These are phyloP conservation scores for Solidago caesia DNA, from an alignment of 129 eudicot species.

Conservation along the genomic window DNA sequence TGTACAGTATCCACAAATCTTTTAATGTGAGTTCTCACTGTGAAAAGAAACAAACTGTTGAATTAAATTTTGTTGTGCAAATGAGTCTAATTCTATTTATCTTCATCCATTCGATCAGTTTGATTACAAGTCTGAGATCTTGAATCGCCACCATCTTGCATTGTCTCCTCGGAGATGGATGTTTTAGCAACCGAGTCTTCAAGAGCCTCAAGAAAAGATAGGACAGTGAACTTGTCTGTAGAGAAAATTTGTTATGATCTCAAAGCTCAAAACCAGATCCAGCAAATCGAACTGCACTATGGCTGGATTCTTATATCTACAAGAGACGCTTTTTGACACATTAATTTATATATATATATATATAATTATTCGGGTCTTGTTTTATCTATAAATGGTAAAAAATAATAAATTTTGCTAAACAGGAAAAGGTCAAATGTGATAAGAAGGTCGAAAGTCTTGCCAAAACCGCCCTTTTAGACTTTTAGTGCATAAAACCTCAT, in stretches of 20 bases:
- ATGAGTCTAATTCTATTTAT: constrained; percentile 32
- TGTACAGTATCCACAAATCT: constrained; percentile 33
- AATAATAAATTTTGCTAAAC: too few species aligned
- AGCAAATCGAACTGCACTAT: background rate
- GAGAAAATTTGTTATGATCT: background rate
- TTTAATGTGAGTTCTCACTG: constrained; percentile 11
- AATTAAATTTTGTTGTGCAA: background rate
- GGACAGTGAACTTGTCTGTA: constrained; percentile 88
- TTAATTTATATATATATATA: background rate
- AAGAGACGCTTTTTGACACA: background rate
- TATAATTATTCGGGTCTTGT: background rate
- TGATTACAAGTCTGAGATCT: constrained; percentile 37
- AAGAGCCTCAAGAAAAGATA: constrained; percentile 96
- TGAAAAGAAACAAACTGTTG: constrained; percentile 17
- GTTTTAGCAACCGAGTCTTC: constrained; percentile 75
- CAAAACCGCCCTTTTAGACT: too few species aligned
- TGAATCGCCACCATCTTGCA: constrained; percentile 16
- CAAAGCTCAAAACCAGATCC: background rate
- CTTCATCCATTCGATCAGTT: constrained; percentile 82
- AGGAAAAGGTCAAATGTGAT: too few species aligned
- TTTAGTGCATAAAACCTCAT: too few species aligned
- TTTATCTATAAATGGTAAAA: too few species aligned
- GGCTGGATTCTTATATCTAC: background rate
- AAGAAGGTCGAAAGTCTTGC: too few species aligned
- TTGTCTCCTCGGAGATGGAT: constrained; percentile 37